These are phyloP conservation scores for Wickerhamiella sergipiensis DNA, from an alignment of 805 yeast species.

Conservation along the genomic window DNA sequence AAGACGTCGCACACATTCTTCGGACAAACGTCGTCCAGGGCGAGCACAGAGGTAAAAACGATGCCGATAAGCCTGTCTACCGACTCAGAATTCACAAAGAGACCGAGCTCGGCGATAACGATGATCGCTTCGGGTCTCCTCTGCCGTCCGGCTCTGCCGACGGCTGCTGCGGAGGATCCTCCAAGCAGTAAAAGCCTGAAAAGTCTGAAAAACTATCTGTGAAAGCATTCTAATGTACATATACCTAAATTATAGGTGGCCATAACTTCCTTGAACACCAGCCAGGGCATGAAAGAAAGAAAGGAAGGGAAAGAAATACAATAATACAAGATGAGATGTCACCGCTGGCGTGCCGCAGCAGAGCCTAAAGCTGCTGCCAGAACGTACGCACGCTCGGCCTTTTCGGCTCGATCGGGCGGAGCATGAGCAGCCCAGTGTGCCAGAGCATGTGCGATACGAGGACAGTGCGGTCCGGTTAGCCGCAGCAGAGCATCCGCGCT, in stretches of 20 bases:
- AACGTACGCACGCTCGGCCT: neutral
- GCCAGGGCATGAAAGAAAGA: neutral
- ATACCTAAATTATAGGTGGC: neutral
- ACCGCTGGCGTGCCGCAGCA: neutral
- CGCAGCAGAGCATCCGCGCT: neutral
- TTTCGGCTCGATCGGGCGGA: neutral
- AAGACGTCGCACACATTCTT: slow-evolving; percentile 60
- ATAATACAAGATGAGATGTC: neutral
- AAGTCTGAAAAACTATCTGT: neutral
- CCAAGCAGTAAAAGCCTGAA: neutral
- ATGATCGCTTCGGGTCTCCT: slow-evolving; percentile 20
- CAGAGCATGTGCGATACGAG: slow-evolving; percentile 43
- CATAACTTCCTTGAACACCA: neutral
- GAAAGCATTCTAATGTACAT: neutral
- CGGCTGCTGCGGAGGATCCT: slow-evolving; percentile 13
- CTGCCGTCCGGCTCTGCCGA: neutral
- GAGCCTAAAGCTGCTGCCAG: neutral
- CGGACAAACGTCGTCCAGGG: slow-evolving; percentile 82
- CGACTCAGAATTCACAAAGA: slow-evolving; percentile 59
- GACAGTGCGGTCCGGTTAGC: slow-evolving; percentile 38
- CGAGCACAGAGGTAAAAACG: slow-evolving; percentile 4
- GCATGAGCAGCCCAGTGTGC: neutral
- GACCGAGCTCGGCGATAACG: slow-evolving; percentile 88
- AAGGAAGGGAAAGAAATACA: too few species aligned
- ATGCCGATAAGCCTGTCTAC: slow-evolving; percentile 15